Evolutionary conservation across 352 stramenopile species (phyloP).

Genomic region (Pythium periplocum): DNA sequence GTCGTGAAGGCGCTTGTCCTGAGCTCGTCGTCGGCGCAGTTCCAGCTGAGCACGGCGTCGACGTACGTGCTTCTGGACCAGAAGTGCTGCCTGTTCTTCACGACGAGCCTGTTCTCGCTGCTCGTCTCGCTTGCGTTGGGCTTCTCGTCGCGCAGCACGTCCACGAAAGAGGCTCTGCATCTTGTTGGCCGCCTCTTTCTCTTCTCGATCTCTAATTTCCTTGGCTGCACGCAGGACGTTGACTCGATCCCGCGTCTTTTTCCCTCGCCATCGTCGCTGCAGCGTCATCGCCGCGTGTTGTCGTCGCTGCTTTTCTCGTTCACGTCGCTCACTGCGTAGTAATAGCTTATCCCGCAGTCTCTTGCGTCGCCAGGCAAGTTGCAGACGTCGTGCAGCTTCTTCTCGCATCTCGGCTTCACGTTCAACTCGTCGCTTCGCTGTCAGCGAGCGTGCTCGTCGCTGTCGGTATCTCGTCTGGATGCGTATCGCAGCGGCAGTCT

Average conservation of each 20-base stretch:
- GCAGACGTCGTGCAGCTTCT: conserved; percentile 27
- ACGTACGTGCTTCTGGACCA: conserved; percentile 36
- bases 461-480: conserved; percentile 56
- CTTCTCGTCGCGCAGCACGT: conserved; percentile 34
- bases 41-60: conserved; percentile 32
- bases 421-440: conserved; percentile 11
- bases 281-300: conserved; percentile 41
- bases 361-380: conserved; percentile 41
- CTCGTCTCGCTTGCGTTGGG: conserved; percentile 30
- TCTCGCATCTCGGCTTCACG: conserved; percentile 17
- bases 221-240: conserved; percentile 25
- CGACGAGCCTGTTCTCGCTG: conserved; percentile 19
- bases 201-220: conserved; percentile 21
- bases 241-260: conserved; percentile 26
- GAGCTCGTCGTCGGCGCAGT: conserved; percentile 19
- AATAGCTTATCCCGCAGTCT: conserved; percentile 26
- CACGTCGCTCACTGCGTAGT: conserved; percentile 9
- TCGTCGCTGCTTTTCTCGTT: conserved; percentile 9
- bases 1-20: conserved; percentile 22
- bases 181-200: conserved; percentile 43
- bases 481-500: conserved; percentile 45
- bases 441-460: conserved; percentile 10
- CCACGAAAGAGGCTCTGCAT: conserved; percentile 57
- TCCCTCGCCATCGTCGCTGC: conserved; percentile 72
- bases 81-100: conserved; percentile 37